Evolutionary conservation across 192 early-diverging fungal genomes (phyloP), one percentile per base, ranked within the genome.

Genomic region (Rhizophagus sp.): DNA sequence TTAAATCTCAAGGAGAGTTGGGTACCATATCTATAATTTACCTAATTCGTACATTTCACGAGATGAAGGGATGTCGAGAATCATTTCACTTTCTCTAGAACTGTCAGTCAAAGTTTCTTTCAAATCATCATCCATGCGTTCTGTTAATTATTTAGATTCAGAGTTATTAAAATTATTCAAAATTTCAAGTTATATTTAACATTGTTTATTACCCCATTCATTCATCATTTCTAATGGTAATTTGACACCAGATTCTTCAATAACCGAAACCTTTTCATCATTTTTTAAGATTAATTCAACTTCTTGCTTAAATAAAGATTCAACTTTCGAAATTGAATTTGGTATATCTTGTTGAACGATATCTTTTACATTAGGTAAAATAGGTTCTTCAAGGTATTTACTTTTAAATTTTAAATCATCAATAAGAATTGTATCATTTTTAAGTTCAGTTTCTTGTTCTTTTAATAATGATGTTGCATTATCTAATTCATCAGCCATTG

Each of bases 201-300:
- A 34, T 34, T 34, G 2, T 1, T 34, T 34, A 2, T 34, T 79
- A 79, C 67, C 78, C 78, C 78, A 79, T 62, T 71, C 27, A 61
- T 79, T 70, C 17, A 70, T 24, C 30, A 33, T 63, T 39, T 79
- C 67, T 33, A 79, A 70, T 61, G 78, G 78, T 5, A 47, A 66
- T 79, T 41, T 79, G n/a, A 71, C 22, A 24, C 67, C 78, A 39
- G 22, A 69, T 25, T 71, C 78, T 70, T 79, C 78, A 10, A 57
- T 57, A 19, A 57, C 52, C 19, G 78, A 68, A n/a, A 62, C 22
- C 17, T 41, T 8, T 36, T 62, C 50, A 61, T 79, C 78, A n/a
- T 25, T 50, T 57, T 34, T 7, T 39, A 39, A 19, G 11, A 27
- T n/a, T 34, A 61, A 10, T 27, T 50, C 19, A 24, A 50, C 6